A percentile compares a stretch with the other conserved stretches of the same genome.
These are phyloP conservation scores for Naganishia sp. DNA, from an alignment of 1,284 basidiomycete species.

Conservation along the genomic window DNA sequence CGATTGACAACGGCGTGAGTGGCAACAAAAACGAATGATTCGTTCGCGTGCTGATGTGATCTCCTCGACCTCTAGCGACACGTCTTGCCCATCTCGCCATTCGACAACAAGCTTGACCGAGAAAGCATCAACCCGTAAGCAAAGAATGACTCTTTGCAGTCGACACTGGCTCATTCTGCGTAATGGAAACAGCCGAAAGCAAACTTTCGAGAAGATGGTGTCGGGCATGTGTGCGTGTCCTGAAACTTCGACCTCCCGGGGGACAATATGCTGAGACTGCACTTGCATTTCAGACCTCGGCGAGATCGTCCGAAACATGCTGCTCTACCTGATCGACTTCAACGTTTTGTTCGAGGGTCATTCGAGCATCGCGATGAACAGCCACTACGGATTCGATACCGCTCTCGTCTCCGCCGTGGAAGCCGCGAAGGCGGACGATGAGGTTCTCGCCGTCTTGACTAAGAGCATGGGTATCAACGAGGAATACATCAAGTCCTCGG, in stretches of 20 bases:
- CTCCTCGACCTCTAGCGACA: conserved; percentile 60
- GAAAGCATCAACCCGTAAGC: conserved; percentile 82
- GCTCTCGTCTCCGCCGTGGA: conserved; percentile 88
- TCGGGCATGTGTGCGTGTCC: conserved; percentile 79
- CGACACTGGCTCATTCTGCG: too few species aligned
- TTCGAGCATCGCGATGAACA: conserved; percentile 71
- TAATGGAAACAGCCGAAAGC: conserved; percentile 60
- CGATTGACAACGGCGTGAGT: conserved; percentile 82
- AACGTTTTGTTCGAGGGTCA: conserved; percentile 73
- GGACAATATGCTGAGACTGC: not conserved
- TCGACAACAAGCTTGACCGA: conserved; percentile 89
- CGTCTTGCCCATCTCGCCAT: conserved; percentile 87
- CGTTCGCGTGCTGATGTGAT: not conserved
- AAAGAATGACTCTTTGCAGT: not conserved
- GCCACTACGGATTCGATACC: conserved; percentile 91
- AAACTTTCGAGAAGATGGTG: conserved; percentile 97
- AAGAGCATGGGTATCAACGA: conserved; percentile 64
- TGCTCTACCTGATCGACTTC: conserved; percentile 81
- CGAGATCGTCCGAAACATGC: conserved; percentile 83
- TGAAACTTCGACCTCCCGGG: not conserved
- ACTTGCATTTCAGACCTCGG: conserved; percentile 65
- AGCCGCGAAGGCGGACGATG: conserved; percentile 47
- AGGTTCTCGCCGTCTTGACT: conserved; percentile 61
- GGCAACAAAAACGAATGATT: not conserved
- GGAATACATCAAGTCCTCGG: conserved; percentile 52